Evolutionary conservation across 176 grass and related monocot species (phyloP).

Genomic region (Carex myosuroides): DNA sequence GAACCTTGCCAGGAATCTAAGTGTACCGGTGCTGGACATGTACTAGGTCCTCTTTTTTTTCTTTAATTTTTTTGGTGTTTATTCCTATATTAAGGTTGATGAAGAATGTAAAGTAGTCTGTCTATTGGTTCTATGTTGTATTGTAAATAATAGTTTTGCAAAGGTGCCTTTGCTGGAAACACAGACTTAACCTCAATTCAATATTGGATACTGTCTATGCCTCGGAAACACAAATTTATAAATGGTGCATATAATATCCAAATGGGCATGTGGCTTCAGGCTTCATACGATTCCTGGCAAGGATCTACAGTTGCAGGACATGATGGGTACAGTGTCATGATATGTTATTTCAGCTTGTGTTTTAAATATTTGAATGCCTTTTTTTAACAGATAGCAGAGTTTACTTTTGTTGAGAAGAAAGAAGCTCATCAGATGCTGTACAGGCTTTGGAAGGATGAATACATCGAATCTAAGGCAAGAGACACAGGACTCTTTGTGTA

Average conservation of each 20-base stretch:
- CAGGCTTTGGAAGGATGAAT: slow-evolving; percentile 75
- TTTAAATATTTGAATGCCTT: slow-evolving; percentile 19
- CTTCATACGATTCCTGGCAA: not conserved
- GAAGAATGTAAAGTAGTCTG: not conserved
- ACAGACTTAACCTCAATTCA: not conserved
- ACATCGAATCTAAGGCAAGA: slow-evolving; percentile 50
- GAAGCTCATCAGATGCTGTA: slow-evolving; percentile 61
- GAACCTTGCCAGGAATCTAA: slow-evolving; percentile 17
- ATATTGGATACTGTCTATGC: not conserved
- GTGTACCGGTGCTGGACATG: not conserved
- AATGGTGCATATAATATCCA: not conserved
- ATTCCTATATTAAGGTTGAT: not conserved
- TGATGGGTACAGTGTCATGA: not conserved
- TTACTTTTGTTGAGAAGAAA: slow-evolving; percentile 65
- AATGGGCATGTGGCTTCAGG: not conserved
- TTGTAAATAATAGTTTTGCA: not conserved
- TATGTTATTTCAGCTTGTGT: not conserved
- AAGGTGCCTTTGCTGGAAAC: not conserved
- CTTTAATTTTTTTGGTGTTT: not conserved
- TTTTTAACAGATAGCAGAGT: slow-evolving; percentile 67
- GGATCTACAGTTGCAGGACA: not conserved
- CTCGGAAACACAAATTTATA: not conserved
- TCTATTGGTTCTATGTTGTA: not conserved
- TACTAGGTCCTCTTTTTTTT: not conserved
- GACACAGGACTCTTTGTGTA: not conserved